Conservation (phyloP, 2,329 filamentous ascomycete genomes). For the Colletotrichum sansevieriae region DNA sequence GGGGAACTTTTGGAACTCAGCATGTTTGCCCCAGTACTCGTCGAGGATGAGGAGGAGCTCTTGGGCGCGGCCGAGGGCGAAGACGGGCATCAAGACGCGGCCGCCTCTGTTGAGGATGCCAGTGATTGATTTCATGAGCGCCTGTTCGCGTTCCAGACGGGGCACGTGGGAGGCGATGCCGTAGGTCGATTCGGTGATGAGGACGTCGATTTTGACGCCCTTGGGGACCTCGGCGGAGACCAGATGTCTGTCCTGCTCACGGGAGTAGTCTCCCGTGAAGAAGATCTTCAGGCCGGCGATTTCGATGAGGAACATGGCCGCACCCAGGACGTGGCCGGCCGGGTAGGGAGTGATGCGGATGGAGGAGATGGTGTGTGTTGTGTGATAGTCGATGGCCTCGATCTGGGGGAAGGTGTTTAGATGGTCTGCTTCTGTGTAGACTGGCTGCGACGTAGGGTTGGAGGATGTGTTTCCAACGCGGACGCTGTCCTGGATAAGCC, state of each 20-base stretch:
- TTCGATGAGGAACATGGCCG: conserved; percentile 98
- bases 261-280: conserved; percentile 97
- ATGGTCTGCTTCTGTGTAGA: conserved; percentile 97
- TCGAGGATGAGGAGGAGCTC: conserved; percentile 95
- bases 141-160: conserved; percentile 89
- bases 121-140: conserved; percentile 96
- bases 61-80: conserved; percentile 92
- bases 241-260: conserved; percentile 94
- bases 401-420: conserved; percentile 93
- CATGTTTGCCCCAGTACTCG: conserved; percentile 94
- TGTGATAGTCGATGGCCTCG: conserved; percentile 98
- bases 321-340: conserved; percentile 96
- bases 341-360: conserved; percentile 98
- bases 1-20: conserved; percentile 88
- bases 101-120: conserved; percentile 91
- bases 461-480: conserved; percentile 83
- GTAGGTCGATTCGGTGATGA: conserved; percentile 98
- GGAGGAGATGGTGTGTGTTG: conserved; percentile 95
- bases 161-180: conserved; percentile 95
- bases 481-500: conserved; percentile 97
- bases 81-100: conserved; percentile 93
- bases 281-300: conserved; percentile 97
- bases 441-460: conserved; percentile 75
- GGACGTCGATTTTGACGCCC: conserved; percentile 91
- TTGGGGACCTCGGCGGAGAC: conserved; percentile 93